Percentiles rank a stretch among this genome's conserved stretches.
Conservation (phyloP, 495 filamentous ascomycete genomes). For the Penicillium lividum region DNA sequence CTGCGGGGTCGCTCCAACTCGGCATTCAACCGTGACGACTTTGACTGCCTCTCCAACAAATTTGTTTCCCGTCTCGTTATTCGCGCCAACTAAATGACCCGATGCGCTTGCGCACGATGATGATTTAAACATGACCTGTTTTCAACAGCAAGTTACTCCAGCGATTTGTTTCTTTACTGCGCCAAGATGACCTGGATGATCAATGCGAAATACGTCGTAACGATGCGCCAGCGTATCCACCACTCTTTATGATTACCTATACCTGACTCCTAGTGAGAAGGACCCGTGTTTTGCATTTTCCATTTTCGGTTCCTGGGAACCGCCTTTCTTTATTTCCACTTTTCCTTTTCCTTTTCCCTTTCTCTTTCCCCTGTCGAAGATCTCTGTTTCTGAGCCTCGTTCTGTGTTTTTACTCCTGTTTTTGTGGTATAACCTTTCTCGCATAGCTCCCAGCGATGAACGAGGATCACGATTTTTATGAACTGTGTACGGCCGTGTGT, state of each 20-base stretch:
- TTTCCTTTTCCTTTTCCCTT: slow-evolving; percentile 5
- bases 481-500: slow-evolving; percentile 46
- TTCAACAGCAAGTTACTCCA: slow-evolving; percentile 23
- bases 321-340: slow-evolving; percentile 15
- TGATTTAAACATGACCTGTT: slow-evolving; percentile 31
- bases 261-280: slow-evolving; percentile 25
- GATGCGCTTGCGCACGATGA: slow-evolving; percentile 45
- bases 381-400: slow-evolving; percentile 20
- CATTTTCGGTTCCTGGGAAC: slow-evolving; percentile 20
- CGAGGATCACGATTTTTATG: slow-evolving; percentile 53
- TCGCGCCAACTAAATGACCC: slow-evolving; percentile 73
- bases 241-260: slow-evolving; percentile 17
- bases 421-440: slow-evolving; percentile 45
- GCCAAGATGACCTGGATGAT: slow-evolving; percentile 27
- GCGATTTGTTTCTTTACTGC: slow-evolving; percentile 18
- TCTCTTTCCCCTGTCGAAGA: slow-evolving; percentile 9
- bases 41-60: slow-evolving; percentile 92
- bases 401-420: slow-evolving; percentile 26
- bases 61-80: slow-evolving; percentile 93
- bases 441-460: slow-evolving; percentile 49
- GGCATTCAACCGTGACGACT: slow-evolving; percentile 85
- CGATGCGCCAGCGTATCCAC: slow-evolving; percentile 28
- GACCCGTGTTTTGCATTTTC: background rate
- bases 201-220: slow-evolving; percentile 25
- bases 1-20: slow-evolving; percentile 57